A percentile compares a stretch with the other conserved stretches of the same genome.
These are phyloP conservation scores for Cytospora paraplurivora DNA, from an alignment of 2,329 filamentous ascomycete species.

Conservation along the genomic window DNA sequence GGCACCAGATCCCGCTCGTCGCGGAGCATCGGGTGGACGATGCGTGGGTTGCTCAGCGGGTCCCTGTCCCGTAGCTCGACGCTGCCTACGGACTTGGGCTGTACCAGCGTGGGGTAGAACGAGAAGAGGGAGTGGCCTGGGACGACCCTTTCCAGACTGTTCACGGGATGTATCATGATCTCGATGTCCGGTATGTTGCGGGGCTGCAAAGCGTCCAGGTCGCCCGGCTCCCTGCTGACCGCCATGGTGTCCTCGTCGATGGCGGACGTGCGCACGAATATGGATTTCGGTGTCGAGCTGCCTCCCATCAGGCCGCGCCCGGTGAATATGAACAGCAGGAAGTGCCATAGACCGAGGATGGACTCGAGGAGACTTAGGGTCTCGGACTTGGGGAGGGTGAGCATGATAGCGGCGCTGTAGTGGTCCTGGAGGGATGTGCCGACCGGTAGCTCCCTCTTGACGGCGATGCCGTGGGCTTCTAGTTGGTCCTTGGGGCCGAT, in stretches of 20 bases:
- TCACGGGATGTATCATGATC: constrained; percentile 43
- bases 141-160: constrained; percentile 34
- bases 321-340: constrained; percentile 36
- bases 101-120: constrained; percentile 35
- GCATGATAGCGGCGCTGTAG: constrained; percentile 2
- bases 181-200: constrained; percentile 38
- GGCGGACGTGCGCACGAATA: constrained; percentile 33
- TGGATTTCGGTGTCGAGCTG: constrained; percentile 30
- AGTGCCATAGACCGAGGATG: constrained; percentile 32
- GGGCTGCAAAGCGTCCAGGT: constrained; percentile 30
- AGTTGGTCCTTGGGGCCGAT: constrained; percentile 34
- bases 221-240: constrained; percentile 28
- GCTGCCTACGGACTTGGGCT: constrained; percentile 37
- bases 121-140: constrained; percentile 31
- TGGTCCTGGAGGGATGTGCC: constrained; percentile 37
- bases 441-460: constrained; percentile 34
- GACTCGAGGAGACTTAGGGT: not conserved
- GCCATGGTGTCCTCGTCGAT: constrained; percentile 36
- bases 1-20: constrained; percentile 35
- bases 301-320: constrained; percentile 34
- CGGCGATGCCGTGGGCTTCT: constrained; percentile 31
- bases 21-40: constrained; percentile 38
- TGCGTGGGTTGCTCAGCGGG: constrained; percentile 37
- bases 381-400: constrained; percentile 3
- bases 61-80: constrained; percentile 41